Evolutionary conservation across 2,329 filamentous ascomycete genomes (phyloP).

Genomic region (Clarireedia monteithiana): DNA sequence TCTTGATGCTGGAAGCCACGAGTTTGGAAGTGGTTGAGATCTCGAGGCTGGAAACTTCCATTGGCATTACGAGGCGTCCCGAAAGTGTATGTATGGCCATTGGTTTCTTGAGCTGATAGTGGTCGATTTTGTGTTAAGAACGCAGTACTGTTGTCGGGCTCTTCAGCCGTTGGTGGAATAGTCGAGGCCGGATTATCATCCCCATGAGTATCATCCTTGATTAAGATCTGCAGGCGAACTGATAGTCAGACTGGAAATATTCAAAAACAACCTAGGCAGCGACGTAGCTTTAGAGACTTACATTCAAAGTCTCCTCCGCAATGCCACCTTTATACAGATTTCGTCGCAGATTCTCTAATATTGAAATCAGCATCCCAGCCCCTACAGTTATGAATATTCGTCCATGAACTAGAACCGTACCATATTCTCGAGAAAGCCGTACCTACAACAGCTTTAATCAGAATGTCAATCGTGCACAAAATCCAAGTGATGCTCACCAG

Average conservation of each 20-base stretch:
- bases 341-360: slow-evolving; percentile 33
- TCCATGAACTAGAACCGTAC: slow-evolving; percentile 33
- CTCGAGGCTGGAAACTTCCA: slow-evolving; percentile 12
- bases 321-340: slow-evolving; percentile 45
- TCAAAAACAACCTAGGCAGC: neutral
- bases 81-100: slow-evolving; percentile 20
- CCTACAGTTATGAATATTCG: neutral
- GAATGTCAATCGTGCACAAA: neutral
- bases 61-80: slow-evolving; percentile 17
- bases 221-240: slow-evolving; percentile 18
- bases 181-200: slow-evolving; percentile 11
- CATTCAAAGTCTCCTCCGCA: slow-evolving; percentile 36
- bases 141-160: slow-evolving; percentile 10
- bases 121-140: slow-evolving; percentile 12
- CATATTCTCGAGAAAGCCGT: slow-evolving; percentile 41
- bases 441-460: slow-evolving; percentile 18
- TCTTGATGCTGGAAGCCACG: slow-evolving; percentile 11
- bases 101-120: slow-evolving; percentile 12
- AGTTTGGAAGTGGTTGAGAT: slow-evolving; percentile 14
- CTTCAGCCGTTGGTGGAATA: slow-evolving; percentile 10
- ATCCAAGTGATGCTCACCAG: slow-evolving; percentile 37
- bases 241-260: slow-evolving; percentile 11
- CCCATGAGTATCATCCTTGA: slow-evolving; percentile 16
- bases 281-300: slow-evolving; percentile 11
- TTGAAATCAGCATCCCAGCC: slow-evolving; percentile 10